Percentiles rank a stretch among this genome's conserved stretches.
Conservation (phyloP, 176 grass and related monocot species). For the Rhynchospora tenuis region DNA sequence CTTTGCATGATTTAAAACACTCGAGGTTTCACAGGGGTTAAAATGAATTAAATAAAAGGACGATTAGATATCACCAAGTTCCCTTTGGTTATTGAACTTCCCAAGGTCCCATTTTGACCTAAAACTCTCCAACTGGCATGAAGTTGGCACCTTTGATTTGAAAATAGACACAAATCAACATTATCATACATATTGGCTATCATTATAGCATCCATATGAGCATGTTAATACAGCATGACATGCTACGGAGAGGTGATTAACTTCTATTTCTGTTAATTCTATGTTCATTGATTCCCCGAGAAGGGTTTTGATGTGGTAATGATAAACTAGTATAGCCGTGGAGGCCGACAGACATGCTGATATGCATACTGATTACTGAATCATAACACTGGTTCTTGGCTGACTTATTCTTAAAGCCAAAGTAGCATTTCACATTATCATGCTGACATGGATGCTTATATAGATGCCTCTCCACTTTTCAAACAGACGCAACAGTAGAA, state of each 20-base stretch:
- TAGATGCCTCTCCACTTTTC: neutral
- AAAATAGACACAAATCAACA: neutral
- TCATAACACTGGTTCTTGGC: neutral
- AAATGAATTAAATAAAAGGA: neutral
- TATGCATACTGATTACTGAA: neutral
- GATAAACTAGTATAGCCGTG: neutral
- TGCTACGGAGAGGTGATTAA: neutral
- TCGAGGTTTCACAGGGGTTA: neutral
- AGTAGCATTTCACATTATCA: neutral
- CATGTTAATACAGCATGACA: neutral
- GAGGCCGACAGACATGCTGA: neutral
- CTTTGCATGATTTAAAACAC: neutral
- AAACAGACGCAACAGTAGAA: neutral
- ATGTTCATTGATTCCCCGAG: neutral
- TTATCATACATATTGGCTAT: neutral
- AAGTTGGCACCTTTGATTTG: neutral
- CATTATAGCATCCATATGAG: neutral
- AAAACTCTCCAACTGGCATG: neutral
- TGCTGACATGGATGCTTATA: neutral
- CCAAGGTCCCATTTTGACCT: neutral
- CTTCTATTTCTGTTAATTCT: neutral
- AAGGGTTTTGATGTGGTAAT: neutral
- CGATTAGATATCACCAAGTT: neutral
- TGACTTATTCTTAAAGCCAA: neutral
- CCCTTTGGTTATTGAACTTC: neutral